Conservation (phyloP, 1,139 yeast genomes). For the Yamadazyma diddensiae region DNA sequence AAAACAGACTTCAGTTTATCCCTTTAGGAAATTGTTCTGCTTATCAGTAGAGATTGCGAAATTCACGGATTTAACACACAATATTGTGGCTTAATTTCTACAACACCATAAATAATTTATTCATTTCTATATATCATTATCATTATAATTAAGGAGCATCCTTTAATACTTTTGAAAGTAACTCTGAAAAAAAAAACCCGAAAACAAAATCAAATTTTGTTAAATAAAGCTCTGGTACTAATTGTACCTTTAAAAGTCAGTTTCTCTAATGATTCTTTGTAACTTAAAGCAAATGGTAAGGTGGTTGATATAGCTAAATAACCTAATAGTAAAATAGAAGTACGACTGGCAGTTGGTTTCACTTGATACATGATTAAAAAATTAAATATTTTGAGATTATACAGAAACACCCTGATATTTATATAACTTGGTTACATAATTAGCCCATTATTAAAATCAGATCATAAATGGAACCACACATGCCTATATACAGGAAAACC, state of each 20-base stretch:
- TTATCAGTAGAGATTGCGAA: no score
- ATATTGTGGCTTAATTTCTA: neutral
- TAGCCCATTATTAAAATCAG: constrained; percentile 5
- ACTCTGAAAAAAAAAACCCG: neutral
- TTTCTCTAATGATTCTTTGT: constrained; percentile 27
- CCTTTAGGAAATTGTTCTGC: neutral
- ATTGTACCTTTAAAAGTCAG: constrained; percentile 31
- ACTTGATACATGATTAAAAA: constrained; percentile 4
- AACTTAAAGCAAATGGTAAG: constrained; percentile 42
- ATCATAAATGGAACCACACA: constrained; percentile 8
- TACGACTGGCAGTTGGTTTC: constrained; percentile 15
- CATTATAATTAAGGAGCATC: neutral
- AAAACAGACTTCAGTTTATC: no score
- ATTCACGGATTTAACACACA: neutral
- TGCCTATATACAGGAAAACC: constrained; percentile 3
- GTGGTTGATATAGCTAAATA: constrained; percentile 43
- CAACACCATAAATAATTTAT: neutral
- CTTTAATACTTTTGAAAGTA: neutral
- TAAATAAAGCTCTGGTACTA: constrained; percentile 38
- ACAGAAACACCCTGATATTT: neutral
- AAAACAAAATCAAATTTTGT: constrained; percentile 25
- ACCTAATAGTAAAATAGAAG: constrained; percentile 28
- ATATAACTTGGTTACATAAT: neutral
- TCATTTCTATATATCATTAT: constrained; percentile 1
- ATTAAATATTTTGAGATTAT: neutral